These are phyloP conservation scores for Rhynchosporium agropyri DNA, from an alignment of 2,329 filamentous ascomycete species.

Conservation along the genomic window DNA sequence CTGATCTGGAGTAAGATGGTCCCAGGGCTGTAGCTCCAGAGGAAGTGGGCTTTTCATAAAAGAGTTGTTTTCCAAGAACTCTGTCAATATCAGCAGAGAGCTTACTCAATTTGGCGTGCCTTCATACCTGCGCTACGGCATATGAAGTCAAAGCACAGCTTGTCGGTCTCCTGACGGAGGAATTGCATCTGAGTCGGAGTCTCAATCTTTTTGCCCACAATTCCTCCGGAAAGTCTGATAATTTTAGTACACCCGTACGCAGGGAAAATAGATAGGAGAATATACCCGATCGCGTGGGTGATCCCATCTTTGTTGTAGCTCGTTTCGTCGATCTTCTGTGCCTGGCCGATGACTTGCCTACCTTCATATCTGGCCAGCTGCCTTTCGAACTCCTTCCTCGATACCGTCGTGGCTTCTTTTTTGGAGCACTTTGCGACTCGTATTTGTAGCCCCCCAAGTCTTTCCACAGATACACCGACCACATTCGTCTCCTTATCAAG, in stretches of 20 bases:
- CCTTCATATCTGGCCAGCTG: background rate
- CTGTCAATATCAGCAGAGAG: background rate
- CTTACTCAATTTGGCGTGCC: background rate
- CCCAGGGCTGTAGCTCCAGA: background rate
- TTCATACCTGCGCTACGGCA: background rate
- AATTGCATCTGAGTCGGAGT: background rate
- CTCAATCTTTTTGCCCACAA: background rate
- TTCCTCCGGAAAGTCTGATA: background rate
- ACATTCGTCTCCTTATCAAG: background rate
- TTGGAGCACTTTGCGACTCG: background rate
- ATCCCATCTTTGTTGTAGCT: constrained; percentile 20
- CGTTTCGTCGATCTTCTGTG: constrained; percentile 14
- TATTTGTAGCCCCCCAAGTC: background rate
- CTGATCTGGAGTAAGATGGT: background rate
- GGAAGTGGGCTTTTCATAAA: background rate
- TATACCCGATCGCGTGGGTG: constrained; percentile 18
- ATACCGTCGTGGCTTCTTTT: background rate
- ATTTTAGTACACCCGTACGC: background rate
- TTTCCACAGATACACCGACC: background rate
- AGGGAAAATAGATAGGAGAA: background rate
- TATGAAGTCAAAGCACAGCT: background rate
- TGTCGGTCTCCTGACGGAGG: background rate
- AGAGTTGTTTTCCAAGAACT: background rate
- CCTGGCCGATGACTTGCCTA: background rate
- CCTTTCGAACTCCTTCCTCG: background rate